Evolutionary conservation across 2,329 filamentous ascomycete species (phyloP), one percentile per base, ranked within the genome.

Genomic region (Plenodomus tracheiphilus): DNA sequence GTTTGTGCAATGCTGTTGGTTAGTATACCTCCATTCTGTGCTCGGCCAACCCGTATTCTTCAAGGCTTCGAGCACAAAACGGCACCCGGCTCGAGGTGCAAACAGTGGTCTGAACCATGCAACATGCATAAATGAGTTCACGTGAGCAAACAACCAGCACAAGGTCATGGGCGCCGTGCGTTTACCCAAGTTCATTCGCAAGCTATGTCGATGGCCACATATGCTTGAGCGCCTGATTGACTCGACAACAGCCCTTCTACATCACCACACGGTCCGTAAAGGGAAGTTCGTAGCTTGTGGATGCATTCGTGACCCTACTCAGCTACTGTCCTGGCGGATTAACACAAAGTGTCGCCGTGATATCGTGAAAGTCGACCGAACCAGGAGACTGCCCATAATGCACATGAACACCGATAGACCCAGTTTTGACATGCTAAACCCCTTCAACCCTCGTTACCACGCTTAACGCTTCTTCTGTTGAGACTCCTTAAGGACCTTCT

Each of bases 401-500:
- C 69, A 71, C 68, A 68, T 69, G 62, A 72, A 72, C 69, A 72
- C 69, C 69, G 61, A 69, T 69, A 59, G 66, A 66, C 67, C 64
- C 64, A 65, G 59, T 69, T 69, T 69, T 71, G 62, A 64, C 60
- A 65, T 65, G 60, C 62, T 62, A 55, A 55, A 66, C 56, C 60
- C 59, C 59, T 58, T 53, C 47, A 58, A 55, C 55, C 52, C 55
- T 54, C 46, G 59, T 59, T 50, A 49, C 57, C 50, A 51, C 60
- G 49, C 64, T 70, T 73, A 77, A 58, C 70, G 72, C 72, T 82
- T 85, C 77, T 89, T 88, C 83, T 90, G 88, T 82, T 96, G 90
- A 60, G 84, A 85, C 85, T 97, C 93, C 89, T 97, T 97, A 77
- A 97, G 86, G 73, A 99, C 94, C 90, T 99, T 99, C 91, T 99